These are phyloP conservation scores for Sechiopsis laciniata DNA, from an alignment of 306 rosid species.

Conservation along the genomic window DNA sequence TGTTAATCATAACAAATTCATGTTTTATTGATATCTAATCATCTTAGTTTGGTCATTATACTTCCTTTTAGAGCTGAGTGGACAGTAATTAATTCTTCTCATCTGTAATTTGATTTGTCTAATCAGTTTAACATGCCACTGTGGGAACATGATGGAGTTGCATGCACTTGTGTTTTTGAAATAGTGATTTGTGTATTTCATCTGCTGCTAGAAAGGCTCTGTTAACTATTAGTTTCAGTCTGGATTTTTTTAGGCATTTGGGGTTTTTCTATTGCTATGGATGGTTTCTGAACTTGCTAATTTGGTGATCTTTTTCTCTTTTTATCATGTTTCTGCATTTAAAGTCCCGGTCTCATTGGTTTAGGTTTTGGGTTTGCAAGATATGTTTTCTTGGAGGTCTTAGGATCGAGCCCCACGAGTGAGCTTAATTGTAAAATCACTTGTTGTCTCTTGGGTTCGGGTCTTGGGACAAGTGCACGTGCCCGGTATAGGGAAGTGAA, in stretches of 20 bases:
- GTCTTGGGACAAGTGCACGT: too few species aligned
- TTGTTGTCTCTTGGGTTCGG: too few species aligned
- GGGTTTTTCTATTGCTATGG: background rate
- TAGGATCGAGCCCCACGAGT: too few species aligned
- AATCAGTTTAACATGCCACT: slow-evolving; percentile 9
- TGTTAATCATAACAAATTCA: background rate
- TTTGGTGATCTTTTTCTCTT: background rate
- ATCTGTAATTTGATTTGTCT: background rate
- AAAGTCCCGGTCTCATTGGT: too few species aligned
- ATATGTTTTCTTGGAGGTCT: too few species aligned
- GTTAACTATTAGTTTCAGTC: background rate
- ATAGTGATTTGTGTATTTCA: background rate
- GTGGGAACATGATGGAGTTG: slow-evolving; percentile 11
- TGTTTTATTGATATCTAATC: background rate
- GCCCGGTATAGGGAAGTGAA: too few species aligned
- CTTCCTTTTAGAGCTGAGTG: slow-evolving; percentile 2
- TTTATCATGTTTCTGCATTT: background rate
- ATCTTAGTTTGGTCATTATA: background rate
- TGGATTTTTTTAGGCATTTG: background rate
- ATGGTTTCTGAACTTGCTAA: background rate
- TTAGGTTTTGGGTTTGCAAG: too few species aligned
- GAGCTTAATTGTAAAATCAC: too few species aligned
- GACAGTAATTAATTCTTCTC: slow-evolving; percentile 5
- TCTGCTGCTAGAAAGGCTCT: background rate
- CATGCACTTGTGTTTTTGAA: background rate